Conservation (phyloP, 192 early-diverging fungal species). For the Podila clonocystis region DNA sequence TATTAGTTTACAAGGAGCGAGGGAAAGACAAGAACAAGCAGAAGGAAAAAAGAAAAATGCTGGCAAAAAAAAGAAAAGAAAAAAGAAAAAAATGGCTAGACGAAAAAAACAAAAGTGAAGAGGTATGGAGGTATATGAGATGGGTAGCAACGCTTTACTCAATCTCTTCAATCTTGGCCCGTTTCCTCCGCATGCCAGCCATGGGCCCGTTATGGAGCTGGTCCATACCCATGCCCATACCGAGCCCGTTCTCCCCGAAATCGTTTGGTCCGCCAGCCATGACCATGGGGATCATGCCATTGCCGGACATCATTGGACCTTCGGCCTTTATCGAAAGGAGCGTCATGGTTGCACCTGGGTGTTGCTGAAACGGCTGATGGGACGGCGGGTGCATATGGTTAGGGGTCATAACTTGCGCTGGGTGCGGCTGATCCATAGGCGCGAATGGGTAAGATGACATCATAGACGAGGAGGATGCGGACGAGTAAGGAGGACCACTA, state of each 20-base stretch:
- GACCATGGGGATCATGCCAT: conserved; percentile 3
- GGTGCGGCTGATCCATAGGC: conserved; percentile 1
- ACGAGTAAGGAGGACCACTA: conserved; percentile 12
- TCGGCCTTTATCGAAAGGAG: conserved; percentile 37
- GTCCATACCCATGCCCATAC: neutral
- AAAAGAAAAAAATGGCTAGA: neutral
- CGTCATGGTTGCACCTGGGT: conserved; percentile 36
- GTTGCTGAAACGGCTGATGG: conserved; percentile 25
- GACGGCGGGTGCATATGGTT: conserved; percentile 8
- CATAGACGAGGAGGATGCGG: neutral
- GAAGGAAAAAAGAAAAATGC: neutral
- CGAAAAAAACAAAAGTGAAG: neutral
- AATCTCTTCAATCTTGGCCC: conserved; percentile 47
- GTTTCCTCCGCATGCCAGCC: conserved; percentile 19
- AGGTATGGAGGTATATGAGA: neutral
- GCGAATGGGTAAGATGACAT: conserved; percentile 22
- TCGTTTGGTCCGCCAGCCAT: conserved; percentile 7
- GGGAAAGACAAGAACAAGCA: neutral
- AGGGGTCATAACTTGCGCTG: conserved; percentile 5
- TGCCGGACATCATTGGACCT: conserved; percentile 12
- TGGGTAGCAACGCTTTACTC: neutral
- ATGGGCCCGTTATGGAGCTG: neutral
- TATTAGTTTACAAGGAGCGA: neutral
- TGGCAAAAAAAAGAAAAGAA: conserved; percentile 5
- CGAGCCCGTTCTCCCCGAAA: conserved; percentile 19